Percentiles rank a stretch among this genome's conserved stretches.
These are phyloP conservation scores for Melaleuca alternifolia DNA, from an alignment of 345 rosid species.

Conservation along the genomic window DNA sequence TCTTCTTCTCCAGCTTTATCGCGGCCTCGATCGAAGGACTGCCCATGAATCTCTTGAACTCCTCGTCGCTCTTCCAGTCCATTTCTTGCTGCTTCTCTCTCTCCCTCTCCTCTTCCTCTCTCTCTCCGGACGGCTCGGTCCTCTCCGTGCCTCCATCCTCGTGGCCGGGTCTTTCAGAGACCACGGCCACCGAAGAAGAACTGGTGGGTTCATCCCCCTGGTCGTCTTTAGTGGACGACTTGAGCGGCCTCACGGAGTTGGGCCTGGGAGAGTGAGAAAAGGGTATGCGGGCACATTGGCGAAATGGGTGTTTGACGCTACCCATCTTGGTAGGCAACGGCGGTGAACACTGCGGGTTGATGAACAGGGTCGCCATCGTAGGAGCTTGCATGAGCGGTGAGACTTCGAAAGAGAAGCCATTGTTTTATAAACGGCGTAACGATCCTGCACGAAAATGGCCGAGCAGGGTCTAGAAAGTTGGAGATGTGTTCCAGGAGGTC, in stretches of 20 bases:
- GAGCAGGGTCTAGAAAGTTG: conserved; percentile 28
- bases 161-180: conserved; percentile 18
- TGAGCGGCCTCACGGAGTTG: neutral
- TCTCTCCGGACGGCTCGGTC: conserved; percentile 5
- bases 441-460: neutral
- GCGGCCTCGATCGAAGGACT: conserved; percentile 95
- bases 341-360: neutral
- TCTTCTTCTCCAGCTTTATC: conserved; percentile 89
- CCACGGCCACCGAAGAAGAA: conserved; percentile 37
- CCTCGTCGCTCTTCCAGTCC: conserved; percentile 93
- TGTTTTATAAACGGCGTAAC: neutral
- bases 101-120: conserved; percentile 17
- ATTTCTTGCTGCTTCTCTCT: conserved; percentile 55
- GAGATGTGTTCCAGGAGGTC: conserved; percentile 33
- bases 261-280: neutral
- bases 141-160: conserved; percentile 1
- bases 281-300: neutral
- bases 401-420: neutral
- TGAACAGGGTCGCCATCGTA: conserved; percentile 20
- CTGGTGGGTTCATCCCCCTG: neutral
- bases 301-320: neutral
- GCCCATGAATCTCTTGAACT: conserved; percentile 94
- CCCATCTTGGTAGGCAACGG: neutral
- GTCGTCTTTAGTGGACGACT: neutral
- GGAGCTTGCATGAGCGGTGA: neutral